Evolutionary conservation across 768 basidiomycete species (phyloP), one percentile per base, ranked within the genome.

Genomic region (Chiua virens): DNA sequence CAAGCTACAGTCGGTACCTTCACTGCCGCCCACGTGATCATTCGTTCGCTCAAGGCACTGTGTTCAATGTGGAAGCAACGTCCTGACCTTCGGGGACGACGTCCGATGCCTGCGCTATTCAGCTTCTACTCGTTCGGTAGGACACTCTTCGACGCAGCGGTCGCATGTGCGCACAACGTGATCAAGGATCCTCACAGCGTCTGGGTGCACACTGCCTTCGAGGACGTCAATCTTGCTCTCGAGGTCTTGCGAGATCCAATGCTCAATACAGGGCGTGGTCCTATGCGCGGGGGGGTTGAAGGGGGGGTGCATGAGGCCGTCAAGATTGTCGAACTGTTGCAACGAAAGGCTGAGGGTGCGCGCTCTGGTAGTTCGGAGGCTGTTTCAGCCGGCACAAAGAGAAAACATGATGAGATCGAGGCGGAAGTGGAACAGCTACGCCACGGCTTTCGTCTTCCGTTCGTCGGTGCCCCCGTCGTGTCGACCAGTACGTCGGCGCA

Each of bases 21-120:
- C 36, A 79, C 78, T 47, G 87, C 89, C 2, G 86, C 87, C 10
- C 86, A 88, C 58, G 66, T 69, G 3, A 78, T 89, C 50, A 72
- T 89, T 32, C 75, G 75, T 50, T 80, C 85, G 0, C 71, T 75
- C 36, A 72, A 71, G 49, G 55, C 73, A 38, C 63, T 81, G 39
- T 75, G 75, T 55, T 57, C 62, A 18, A 64, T 71, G 55, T 75
- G 74, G 72, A 71, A 71, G 38, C 64, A 70, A 35, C 56, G 67
- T 11, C 67, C 66, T 5, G 66, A 68, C 32, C 60, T 68, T n/a
- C 65, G 65, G 7, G 64, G 57, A 21, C 65, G 60, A 21, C 64
- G 66, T 25, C 71, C 67, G 22, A 67, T 71, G 15, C 76, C 77
- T n/a, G 74, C 77, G 3, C 60, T 77, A 36, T 77, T 82, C 59